Evolutionary conservation across 176 grass and related monocot species (phyloP).

Genomic region (Eleusine indica): DNA sequence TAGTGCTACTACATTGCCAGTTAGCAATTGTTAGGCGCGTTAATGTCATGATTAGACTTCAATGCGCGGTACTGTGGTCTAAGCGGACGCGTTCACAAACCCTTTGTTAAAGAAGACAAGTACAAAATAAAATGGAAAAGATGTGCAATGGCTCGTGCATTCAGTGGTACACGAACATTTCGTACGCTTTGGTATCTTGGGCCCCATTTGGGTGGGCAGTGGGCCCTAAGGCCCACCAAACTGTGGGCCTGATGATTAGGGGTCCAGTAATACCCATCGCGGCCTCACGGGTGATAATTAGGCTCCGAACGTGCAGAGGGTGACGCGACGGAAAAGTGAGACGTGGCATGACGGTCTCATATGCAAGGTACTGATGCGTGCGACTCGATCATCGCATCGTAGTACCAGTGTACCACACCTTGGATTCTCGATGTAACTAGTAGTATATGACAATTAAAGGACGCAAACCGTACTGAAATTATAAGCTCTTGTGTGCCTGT

Average conservation of each 20-base stretch:
- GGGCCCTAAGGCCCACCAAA: not conserved
- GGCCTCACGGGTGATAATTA: not conserved
- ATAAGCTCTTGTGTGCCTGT: too few relatives aligned
- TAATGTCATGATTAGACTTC: not conserved
- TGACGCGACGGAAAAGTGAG: too few relatives aligned
- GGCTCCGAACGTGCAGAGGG: too few relatives aligned
- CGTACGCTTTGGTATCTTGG: too few relatives aligned
- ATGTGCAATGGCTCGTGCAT: too few relatives aligned
- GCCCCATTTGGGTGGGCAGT: not conserved
- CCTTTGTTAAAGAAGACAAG: not conserved
- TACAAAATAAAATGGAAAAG: not conserved
- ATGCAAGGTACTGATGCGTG: too few relatives aligned
- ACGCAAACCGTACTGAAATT: too few relatives aligned
- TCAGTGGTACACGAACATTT: not conserved
- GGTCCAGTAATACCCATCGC: not conserved
- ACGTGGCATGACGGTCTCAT: too few relatives aligned
- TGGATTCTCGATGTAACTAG: too few relatives aligned
- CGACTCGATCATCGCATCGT: too few relatives aligned
- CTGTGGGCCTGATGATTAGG: not conserved
- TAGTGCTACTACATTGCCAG: not conserved
- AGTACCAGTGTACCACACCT: too few relatives aligned
- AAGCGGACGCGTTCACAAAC: constrained; percentile 1
- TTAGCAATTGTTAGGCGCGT: not conserved
- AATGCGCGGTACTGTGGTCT: not conserved
- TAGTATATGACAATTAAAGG: too few relatives aligned